Base-by-base conservation (phyloP, 805 yeast species). In the Wickerhamomyces subpelliculosus region DNA sequence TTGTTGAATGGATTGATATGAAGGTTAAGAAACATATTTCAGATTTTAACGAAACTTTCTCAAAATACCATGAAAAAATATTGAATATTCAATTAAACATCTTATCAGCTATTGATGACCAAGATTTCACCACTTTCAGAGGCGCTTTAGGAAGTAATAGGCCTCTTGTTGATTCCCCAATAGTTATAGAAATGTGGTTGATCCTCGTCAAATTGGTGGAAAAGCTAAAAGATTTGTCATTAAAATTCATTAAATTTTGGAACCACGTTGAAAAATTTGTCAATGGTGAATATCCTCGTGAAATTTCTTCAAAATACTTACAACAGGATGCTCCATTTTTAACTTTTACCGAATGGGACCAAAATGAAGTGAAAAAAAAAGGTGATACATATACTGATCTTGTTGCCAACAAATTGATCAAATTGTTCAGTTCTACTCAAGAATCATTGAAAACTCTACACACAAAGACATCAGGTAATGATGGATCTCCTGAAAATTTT, bases 171-270 rank as follows among this genome's bases (percentile, higher is more conserved):
- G 85, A 80, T 48, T 60, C 75, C n/a, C 72, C 78, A 1, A 64
- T 73, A 21, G 62, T 78, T 18, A 60, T 70, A 19, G 82, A 78
- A 42, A 67, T 75, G 64, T 80, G 87, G 87, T 51, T 69, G n/a
- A 57, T 68, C 27, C 51, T 75, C 11, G 50, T 57, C 31, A 67
- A 63, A 44, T 60, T 72, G 19, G 46, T 64, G 2, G 66, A 65
- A 8, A 72, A 68, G 27, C 49, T 78, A 13, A 55, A 64, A 16
- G 55, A 50, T 7, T 54, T 66, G 8, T 53, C 65, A 6, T 52
- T 54, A 10, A 64, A 68, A 36, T 67, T 78, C 33, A 56, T 70
- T 19, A 67, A 63, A 37, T 75, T 78, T 42, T 77, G 82, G 72
- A 64, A 62, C 17, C 68, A 73, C 39, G 67, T 76, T n/a, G 69